Evolutionary conservation across 192 early-diverging fungal species (phyloP), one percentile per base, ranked within the genome.

Genomic region (Coemansia sp.): DNA sequence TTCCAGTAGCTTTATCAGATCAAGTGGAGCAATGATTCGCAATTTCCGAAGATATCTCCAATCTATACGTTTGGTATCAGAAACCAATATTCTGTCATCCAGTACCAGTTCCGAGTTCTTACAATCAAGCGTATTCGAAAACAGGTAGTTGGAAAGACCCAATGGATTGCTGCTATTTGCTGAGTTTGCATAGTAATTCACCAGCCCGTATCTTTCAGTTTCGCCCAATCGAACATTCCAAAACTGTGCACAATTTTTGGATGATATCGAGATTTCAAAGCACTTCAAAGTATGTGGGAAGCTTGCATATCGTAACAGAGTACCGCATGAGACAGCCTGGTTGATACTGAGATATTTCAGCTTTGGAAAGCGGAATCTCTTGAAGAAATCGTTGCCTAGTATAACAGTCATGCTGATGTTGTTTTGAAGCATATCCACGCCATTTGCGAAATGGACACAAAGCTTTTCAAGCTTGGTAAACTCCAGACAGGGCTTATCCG

Each of bases 371-470:
- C 23, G 14, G 4, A 54, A 31, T 0, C n/a, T 31, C 7, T 30
- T 54, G 30, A 29, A 17, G 15, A 54, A 54, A 31, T 54, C 30
- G 5, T 33, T 29, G n/a, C 52, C 29, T 17, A 54, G 19, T 1
- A 33, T 14, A 31, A 6, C 52, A 3, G 2, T 30, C 29, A 33
- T 19, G n/a, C 52, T 29, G n/a, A 13, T 54, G 15, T 54, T 54
- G 30, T 30, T 30, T 30, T 54, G 52, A 31, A 54, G 52, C 52
- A 54, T 33, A 30, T 54, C 52, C 4, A 8, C n/a, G 13, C 52
- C 52, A n/a, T 29, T 7, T 30, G 33, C 27, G 33, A 54, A 54
- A 17, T 54, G 30, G 19, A 54, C 8, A 31, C 30, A 33, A 29
- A 54, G 17, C 2, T 8, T 17, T 30, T 54, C 52, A 31, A 54